A percentile compares a stretch with the other conserved stretches of the same genome.
These are phyloP conservation scores for Dendryphion nanum DNA, from an alignment of 2,329 filamentous ascomycete genomes.

Conservation along the genomic window DNA sequence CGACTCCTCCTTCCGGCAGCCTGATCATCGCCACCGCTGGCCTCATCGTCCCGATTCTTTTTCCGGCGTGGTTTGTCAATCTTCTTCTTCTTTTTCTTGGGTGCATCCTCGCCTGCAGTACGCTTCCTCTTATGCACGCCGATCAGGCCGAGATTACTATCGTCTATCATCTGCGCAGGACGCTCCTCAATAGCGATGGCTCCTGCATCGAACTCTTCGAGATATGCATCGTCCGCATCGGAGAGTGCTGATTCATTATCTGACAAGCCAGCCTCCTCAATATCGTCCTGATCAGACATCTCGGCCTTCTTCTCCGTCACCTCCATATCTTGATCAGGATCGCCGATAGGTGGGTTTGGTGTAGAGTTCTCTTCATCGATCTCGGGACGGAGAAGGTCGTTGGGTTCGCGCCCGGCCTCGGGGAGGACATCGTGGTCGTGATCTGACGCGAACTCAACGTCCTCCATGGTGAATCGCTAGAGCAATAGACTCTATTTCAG, in stretches of 20 bases:
- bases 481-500: too few relatives aligned
- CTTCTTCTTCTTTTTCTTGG: slow-evolving; percentile 71
- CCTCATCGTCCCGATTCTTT: slow-evolving; percentile 50
- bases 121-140: slow-evolving; percentile 66
- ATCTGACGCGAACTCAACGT: slow-evolving; percentile 41
- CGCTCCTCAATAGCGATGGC: slow-evolving; percentile 62
- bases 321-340: slow-evolving; percentile 47
- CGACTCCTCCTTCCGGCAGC: slow-evolving; percentile 56
- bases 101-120: slow-evolving; percentile 56
- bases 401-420: slow-evolving; percentile 48
- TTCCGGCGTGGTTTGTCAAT: slow-evolving; percentile 53
- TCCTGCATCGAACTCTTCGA: slow-evolving; percentile 63
- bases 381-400: slow-evolving; percentile 46
- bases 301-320: slow-evolving; percentile 40
- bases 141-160: slow-evolving; percentile 60
- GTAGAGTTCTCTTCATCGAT: slow-evolving; percentile 50
- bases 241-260: slow-evolving; percentile 63
- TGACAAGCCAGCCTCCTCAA: slow-evolving; percentile 45
- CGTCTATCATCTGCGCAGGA: slow-evolving; percentile 58
- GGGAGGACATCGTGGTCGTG: slow-evolving; percentile 43
- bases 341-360: slow-evolving; percentile 43
- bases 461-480: slow-evolving; percentile 46
- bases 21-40: slow-evolving; percentile 50
- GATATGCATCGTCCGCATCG: slow-evolving; percentile 64
- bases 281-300: slow-evolving; percentile 36